A percentile compares a stretch with the other conserved stretches of the same genome.
These are phyloP conservation scores for Acanthamoeba culbertsoni DNA, from an alignment of 208 protist genomes.

Conservation along the genomic window DNA sequence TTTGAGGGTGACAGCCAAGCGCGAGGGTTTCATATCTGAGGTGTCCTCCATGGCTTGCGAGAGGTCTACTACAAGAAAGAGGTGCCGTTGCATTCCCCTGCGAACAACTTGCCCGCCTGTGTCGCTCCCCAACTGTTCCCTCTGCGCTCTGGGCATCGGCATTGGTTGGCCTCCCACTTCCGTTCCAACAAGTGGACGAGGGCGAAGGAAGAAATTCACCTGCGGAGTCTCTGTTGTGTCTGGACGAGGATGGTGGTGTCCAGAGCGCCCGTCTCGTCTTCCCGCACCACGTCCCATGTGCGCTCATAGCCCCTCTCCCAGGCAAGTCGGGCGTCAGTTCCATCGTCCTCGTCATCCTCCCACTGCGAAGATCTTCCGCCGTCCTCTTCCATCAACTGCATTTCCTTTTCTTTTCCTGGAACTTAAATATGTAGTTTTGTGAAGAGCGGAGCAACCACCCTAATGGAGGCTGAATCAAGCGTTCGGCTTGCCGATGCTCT, in stretches of 20 bases:
- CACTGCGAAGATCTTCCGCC: not conserved
- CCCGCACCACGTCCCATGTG: slow-evolving; percentile 64
- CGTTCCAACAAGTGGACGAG: too few relatives aligned
- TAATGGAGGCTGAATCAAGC: too few relatives aligned
- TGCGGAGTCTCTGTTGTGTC: not conserved
- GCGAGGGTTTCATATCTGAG: slow-evolving; percentile 73
- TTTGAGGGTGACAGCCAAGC: slow-evolving; percentile 56
- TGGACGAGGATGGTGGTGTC: not conserved
- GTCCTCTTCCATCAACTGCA: not conserved
- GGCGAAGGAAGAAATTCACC: not conserved
- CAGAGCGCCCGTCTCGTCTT: slow-evolving; percentile 66
- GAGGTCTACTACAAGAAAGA: slow-evolving; percentile 79
- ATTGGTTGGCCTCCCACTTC: too few relatives aligned
- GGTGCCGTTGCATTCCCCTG: slow-evolving; percentile 77
- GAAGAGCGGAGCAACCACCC: too few relatives aligned
- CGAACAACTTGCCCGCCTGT: slow-evolving; percentile 51
- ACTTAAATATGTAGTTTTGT: too few relatives aligned
- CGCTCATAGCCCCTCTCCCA: slow-evolving; percentile 66
- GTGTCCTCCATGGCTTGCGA: slow-evolving; percentile 60
- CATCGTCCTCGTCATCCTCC: slow-evolving; percentile 53
- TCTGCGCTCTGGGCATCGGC: not conserved
- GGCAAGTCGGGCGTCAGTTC: slow-evolving; percentile 11
- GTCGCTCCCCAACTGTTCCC: not conserved
- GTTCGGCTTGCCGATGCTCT: too few relatives aligned
- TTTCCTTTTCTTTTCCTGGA: not conserved